Evolutionary conservation across 1,284 basidiomycete species (phyloP), one percentile per base, ranked within the genome.

Genomic region (Marasmius fiardii): DNA sequence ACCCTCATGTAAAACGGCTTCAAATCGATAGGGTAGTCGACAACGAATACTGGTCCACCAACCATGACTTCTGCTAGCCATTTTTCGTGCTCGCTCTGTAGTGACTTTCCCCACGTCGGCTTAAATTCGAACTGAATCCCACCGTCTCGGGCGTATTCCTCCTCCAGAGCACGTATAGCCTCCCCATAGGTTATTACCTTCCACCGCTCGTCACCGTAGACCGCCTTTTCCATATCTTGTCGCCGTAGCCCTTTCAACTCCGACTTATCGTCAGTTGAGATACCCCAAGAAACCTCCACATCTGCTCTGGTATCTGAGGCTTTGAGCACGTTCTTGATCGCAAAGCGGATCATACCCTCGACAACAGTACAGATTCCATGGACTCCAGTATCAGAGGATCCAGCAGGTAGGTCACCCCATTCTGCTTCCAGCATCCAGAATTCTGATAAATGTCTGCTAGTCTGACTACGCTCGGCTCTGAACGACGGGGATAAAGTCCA

Each of bases 351-450:
- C 1, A 81, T 77, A 21, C 75, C 78, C 70, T 97, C 93, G 1
- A 90, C 85, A 21, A 93, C 74, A 39, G 76, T 73, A 68, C 92
- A 90, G 14, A 97, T 71, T 20, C 83, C 81, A 0, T 71, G 68
- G 5, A 88, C 71, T 14, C 66, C n/a, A 53, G 57, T 2, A 18
- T 26, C 23, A 49, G 53, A 16, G 47, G 53, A 21, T 43, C 64
- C 28, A 49, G 39, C 51, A 57, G 11, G 18, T 69, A 72, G 66
- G 91, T 91, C 0, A 85, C 85, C 45, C 76, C 92, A 85, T 68
- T 97, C 96, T 0, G 91, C 94, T 72, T 99, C 96, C 55, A 97
- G 81, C 96, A 99, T 99, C 92, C 93, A 97, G 71, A 99, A 99
- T 68, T 99, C 97, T 49, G 93, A 85, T 6, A 99, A 81, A 70